A percentile compares a stretch with the other conserved stretches of the same genome.
These are phyloP conservation scores for Claviceps pusilla DNA, from an alignment of 2,329 filamentous ascomycete genomes.

Conservation along the genomic window DNA sequence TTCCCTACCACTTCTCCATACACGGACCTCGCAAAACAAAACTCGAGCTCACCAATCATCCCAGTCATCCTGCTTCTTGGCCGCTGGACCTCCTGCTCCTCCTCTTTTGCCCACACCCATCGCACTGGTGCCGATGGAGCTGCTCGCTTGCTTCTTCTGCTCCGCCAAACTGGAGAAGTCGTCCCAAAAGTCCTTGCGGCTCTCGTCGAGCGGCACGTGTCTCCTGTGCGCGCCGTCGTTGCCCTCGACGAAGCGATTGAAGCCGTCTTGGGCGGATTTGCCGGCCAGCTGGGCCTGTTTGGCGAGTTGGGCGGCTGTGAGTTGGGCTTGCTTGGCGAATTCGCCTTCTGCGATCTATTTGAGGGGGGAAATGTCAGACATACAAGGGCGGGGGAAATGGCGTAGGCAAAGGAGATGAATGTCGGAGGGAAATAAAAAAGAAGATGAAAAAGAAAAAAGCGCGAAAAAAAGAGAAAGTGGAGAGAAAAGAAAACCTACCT, in stretches of 20 bases:
- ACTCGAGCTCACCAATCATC: slow-evolving; percentile 39
- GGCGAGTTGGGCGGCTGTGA: slow-evolving; percentile 50
- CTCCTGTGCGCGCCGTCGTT: slow-evolving; percentile 25
- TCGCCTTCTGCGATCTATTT: slow-evolving; percentile 63
- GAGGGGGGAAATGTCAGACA: not conserved
- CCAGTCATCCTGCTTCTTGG: slow-evolving; percentile 41
- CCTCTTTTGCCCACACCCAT: slow-evolving; percentile 38
- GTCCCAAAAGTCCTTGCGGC: slow-evolving; percentile 81
- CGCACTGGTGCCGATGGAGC: slow-evolving; percentile 42
- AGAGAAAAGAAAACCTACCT: slow-evolving; percentile 11
- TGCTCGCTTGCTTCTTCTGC: slow-evolving; percentile 30
- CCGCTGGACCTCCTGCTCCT: slow-evolving; percentile 17
- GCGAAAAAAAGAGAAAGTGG: not conserved
- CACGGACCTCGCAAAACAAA: not conserved
- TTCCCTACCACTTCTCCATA: too few species aligned
- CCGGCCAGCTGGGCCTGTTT: slow-evolving; percentile 54
- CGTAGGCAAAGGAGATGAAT: too few species aligned
- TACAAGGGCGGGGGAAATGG: too few species aligned
- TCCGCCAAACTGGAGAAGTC: slow-evolving; percentile 62
- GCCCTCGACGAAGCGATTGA: slow-evolving; percentile 81
- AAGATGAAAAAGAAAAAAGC: not conserved
- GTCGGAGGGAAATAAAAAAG: not conserved
- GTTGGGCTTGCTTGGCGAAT: slow-evolving; percentile 51
- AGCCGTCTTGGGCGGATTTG: slow-evolving; percentile 59
- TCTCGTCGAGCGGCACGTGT: slow-evolving; percentile 37